These are phyloP conservation scores for Diutina rugosa DNA, from an alignment of 1,139 yeast genomes.

Conservation along the genomic window DNA sequence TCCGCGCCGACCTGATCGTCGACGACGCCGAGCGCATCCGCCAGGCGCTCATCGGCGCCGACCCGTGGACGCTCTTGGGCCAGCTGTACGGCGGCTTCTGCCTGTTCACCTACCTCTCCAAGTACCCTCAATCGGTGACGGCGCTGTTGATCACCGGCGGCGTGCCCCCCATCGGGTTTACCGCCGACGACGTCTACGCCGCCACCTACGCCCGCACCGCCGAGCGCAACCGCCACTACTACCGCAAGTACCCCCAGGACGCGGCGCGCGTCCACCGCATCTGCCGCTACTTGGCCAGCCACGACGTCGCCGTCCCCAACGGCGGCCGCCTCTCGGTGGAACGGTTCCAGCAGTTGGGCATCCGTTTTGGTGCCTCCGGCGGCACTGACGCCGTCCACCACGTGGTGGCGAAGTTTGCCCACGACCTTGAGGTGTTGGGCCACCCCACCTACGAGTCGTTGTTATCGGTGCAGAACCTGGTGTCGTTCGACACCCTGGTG, in stretches of 20 bases:
- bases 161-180: constrained; percentile 34
- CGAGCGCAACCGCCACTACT: constrained; percentile 36
- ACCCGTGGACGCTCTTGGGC: constrained; percentile 40
- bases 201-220: constrained; percentile 33
- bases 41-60: constrained; percentile 15
- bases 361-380: constrained; percentile 35
- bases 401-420: constrained; percentile 22
- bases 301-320: constrained; percentile 26
- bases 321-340: constrained; percentile 37
- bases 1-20: constrained; percentile 40
- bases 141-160: constrained; percentile 42
- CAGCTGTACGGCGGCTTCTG: constrained; percentile 50
- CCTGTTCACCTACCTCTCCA: constrained; percentile 35
- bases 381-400: constrained; percentile 36
- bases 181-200: constrained; percentile 34
- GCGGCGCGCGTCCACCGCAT: constrained; percentile 21
- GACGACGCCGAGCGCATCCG: constrained; percentile 37
- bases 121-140: constrained; percentile 23
- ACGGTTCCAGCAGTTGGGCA: constrained; percentile 40
- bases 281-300: constrained; percentile 16
- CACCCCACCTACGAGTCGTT: constrained; percentile 24
- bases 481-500: constrained; percentile 39
- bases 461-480: constrained; percentile 14
- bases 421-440: constrained; percentile 22
- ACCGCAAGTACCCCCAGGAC: constrained; percentile 36